These are phyloP conservation scores for Ceratocystiopsis sp. DNA, from an alignment of 2,329 filamentous ascomycete genomes.

Conservation along the genomic window DNA sequence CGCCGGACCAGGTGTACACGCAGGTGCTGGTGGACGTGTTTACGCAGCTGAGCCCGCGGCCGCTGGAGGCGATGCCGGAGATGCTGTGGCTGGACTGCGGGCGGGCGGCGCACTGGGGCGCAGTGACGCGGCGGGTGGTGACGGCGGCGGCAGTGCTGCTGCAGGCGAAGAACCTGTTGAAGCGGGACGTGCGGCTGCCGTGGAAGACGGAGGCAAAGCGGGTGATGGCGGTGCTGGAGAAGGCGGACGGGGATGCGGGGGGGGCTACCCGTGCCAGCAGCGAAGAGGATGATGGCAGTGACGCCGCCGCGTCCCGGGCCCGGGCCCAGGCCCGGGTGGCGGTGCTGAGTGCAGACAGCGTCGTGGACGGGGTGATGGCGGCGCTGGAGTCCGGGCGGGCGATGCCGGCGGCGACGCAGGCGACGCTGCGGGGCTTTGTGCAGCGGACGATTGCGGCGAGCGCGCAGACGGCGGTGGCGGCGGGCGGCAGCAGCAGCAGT, in stretches of 20 bases:
- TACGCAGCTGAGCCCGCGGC: conserved; percentile 40
- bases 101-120: conserved; percentile 41
- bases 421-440: conserved; percentile 39
- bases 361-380: conserved; percentile 43
- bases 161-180: conserved; percentile 69
- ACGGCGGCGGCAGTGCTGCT: conserved; percentile 59
- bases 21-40: conserved; percentile 62
- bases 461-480: conserved; percentile 22
- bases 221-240: conserved; percentile 51
- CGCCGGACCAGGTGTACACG: conserved; percentile 53
- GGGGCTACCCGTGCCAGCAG: no score
- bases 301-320: conserved; percentile 5
- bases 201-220: conserved; percentile 61
- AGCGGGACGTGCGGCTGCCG: conserved; percentile 58
- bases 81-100: conserved; percentile 53
- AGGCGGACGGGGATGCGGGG: conserved; percentile 20
- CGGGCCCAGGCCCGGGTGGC: no score
- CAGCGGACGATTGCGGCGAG: conserved; percentile 36
- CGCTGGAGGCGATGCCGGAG: conserved; percentile 44
- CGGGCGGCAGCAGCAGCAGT: conserved; percentile 7
- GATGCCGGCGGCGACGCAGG: conserved; percentile 47
- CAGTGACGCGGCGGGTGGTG: conserved; percentile 45
- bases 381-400: conserved; percentile 43
- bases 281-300: no score
- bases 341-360: conserved; percentile 15